phyloP scores from a whole-genome alignment of 805 yeast genomes.

The Ascoidea asiatica region DNA sequence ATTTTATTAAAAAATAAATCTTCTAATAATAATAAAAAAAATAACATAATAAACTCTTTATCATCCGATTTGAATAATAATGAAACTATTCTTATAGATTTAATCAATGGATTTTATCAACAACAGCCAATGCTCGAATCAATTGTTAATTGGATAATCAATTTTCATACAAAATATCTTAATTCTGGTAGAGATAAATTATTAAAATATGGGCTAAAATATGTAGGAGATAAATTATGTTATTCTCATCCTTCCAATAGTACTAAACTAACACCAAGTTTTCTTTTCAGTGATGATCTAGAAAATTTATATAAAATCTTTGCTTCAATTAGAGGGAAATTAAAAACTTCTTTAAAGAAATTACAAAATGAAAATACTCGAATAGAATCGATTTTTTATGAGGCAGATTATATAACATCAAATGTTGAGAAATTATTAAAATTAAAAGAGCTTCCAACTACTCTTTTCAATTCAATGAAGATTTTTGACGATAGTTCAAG shows the following conservation, averaged over 20 bases:
- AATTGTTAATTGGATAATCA: slow-evolving; percentile 2
- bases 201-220: background rate
- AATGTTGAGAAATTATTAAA: too few species aligned
- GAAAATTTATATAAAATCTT: too few species aligned
- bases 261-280: too few species aligned
- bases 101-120: slow-evolving; percentile 2
- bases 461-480: background rate
- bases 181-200: slow-evolving; percentile 2
- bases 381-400: background rate
- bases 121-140: slow-evolving; percentile 7
- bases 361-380: too few species aligned
- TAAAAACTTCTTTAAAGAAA: background rate
- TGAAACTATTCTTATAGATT: background rate
- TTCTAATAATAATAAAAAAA: background rate
- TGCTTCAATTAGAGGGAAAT: background rate
- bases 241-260: background rate
- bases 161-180: slow-evolving; percentile 7
- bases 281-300: background rate
- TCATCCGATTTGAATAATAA: background rate
- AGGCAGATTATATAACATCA: background rate
- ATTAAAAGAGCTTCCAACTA: background rate
- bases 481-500: background rate
- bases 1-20: background rate
- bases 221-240: background rate
- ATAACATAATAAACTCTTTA: background rate